Percentiles rank a stretch among this genome's conserved stretches.
phyloP scores from a whole-genome alignment of 2,329 filamentous ascomycete genomes.

The Fusarium musae region DNA sequence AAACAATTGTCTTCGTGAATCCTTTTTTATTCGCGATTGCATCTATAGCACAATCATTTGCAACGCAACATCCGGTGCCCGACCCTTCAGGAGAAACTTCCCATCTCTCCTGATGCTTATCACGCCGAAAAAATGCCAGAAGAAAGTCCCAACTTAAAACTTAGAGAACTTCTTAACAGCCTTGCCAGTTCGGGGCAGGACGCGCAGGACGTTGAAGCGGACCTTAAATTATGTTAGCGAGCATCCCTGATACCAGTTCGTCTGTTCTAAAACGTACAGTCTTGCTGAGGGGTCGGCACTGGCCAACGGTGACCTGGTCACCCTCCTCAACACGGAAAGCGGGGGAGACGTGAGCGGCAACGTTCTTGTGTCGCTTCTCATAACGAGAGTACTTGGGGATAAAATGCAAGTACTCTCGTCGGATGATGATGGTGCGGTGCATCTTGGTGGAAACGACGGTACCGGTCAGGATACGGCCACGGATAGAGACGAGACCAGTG shows the following conservation, averaged over 20 bases:
- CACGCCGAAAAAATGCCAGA: conserved; percentile 67
- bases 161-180: conserved; percentile 97
- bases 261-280: conserved; percentile 76
- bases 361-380: conserved; percentile 99
- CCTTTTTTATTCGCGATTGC: conserved; percentile 57
- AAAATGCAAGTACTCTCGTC: conserved; percentile 99
- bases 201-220: conserved; percentile 99
- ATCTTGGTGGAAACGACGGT: conserved; percentile 99
- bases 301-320: conserved; percentile 99
- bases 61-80: conserved; percentile 56
- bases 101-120: conserved; percentile 57
- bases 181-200: conserved; percentile 97
- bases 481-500: conserved; percentile 98
- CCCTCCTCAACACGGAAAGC: conserved; percentile 99
- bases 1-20: conserved; percentile 54
- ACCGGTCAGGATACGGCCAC: conserved; percentile 99
- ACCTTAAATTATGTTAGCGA: conserved; percentile 66
- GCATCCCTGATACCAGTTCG: neutral
- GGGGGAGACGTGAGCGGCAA: conserved; percentile 97
- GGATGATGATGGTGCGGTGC: conserved; percentile 99
- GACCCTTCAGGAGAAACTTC: conserved; percentile 53
- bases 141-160: conserved; percentile 78
- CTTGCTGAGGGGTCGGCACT: conserved; percentile 99
- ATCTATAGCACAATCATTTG: conserved; percentile 59
- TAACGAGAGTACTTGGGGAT: conserved; percentile 99